phyloP scores from a whole-genome alignment of 2,329 filamentous ascomycete species.

The Plectosphaerella sp. region DNA sequence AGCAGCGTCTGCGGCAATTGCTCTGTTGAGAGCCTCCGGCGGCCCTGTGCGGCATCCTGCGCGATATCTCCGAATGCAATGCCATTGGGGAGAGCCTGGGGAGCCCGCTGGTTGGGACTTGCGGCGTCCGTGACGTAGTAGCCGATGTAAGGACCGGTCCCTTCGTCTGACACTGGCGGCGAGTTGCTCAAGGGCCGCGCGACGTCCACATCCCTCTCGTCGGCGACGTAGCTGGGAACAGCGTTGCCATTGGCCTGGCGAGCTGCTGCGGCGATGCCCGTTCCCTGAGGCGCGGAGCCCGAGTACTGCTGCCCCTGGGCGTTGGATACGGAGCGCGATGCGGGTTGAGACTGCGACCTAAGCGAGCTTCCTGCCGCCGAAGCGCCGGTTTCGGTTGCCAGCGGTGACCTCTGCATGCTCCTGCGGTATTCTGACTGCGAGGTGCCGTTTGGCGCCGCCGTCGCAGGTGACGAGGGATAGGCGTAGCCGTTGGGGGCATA shows the following conservation, averaged over 20 bases:
- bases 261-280: conserved; percentile 8
- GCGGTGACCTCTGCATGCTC: conserved; percentile 49
- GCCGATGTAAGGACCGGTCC: conserved; percentile 24
- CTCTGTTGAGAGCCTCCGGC: conserved; percentile 47
- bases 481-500: conserved; percentile 47
- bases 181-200: conserved; percentile 35
- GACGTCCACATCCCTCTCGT: conserved; percentile 47
- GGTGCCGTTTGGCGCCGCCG: conserved; percentile 28
- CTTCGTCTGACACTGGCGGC: conserved; percentile 41
- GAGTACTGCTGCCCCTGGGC: conserved; percentile 10
- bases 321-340: conserved; percentile 35
- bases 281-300: conserved; percentile 1
- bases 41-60: conserved; percentile 27
- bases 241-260: conserved; percentile 43
- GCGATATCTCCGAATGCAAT: conserved; percentile 45
- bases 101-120: conserved; percentile 17
- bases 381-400: conserved; percentile 42
- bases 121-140: conserved; percentile 30
- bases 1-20: conserved; percentile 49
- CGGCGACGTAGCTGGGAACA: conserved; percentile 52
- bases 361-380: conserved; percentile 49
- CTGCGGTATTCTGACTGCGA: conserved; percentile 47
- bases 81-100: conserved; percentile 25
- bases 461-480: conserved; percentile 53
- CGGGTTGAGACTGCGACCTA: conserved; percentile 64